Evolutionary conservation across 2,329 filamentous ascomycete species (phyloP), one percentile per base, ranked within the genome.

Genomic region (Neonectria neomacrospora): DNA sequence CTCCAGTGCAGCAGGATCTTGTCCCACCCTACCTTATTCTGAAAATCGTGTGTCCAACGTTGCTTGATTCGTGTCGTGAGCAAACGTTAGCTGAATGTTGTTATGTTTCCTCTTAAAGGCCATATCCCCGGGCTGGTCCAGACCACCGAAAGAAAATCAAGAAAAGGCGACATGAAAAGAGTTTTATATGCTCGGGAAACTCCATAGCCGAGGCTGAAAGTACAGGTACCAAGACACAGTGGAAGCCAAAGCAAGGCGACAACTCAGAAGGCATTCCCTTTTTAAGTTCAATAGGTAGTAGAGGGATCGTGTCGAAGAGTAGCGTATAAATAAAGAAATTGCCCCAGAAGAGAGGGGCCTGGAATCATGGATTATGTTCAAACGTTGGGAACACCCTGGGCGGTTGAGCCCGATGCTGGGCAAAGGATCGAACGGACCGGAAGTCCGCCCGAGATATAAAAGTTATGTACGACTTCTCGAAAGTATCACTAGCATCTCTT

Each of bases 261-360:
- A 63, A 63, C 55, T 45, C 61, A 55, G 45, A 52, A 39, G 51
- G 50, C 23, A 3, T 59, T 48, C 59, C 54, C 54, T 45, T 54
- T 18, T 51, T 44, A 58, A 52, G 45, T 51, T 60, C 34, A 60
- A 63, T 28, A 55, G 56, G 48, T 47, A 39, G 34, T 48, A 18
- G 50, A 67, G 52, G 60, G 63, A 67, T 61, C 53, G 65, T 55
- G 18, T 55, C 30, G 47, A 63, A 67, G 45, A 50, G 39, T 45
- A 62, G 61, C 18, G 32, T 26, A 56, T 54, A 39, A 61, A 60
- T 54, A 34, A 61, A 60, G 41, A 50, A 56, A 52, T 28, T 39
- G 56, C 37, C 58, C 52, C 54, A 32, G n/a, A 54, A 22, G 20
- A 39, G 55, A 58, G 51, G 44, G 58, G 55, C 47, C 8, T 51